These are phyloP conservation scores for Solanum rostratum DNA, from an alignment of 257 asterid genomes.

Conservation along the genomic window DNA sequence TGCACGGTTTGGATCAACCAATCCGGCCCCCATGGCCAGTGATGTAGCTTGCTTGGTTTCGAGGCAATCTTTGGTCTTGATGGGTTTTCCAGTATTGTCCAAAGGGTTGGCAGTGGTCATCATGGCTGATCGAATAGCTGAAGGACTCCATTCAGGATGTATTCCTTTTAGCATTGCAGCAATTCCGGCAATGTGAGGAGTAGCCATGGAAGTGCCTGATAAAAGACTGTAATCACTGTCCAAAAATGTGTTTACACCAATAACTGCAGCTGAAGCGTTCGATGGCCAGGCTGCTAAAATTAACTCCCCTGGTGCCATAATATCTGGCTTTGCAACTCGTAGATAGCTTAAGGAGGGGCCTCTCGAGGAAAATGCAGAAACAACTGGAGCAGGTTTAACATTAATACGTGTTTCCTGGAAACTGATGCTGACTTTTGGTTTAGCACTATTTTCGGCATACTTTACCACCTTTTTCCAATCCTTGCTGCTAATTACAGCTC, in stretches of 20 bases:
- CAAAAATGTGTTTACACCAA: neutral
- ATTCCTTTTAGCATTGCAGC: neutral
- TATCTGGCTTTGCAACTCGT: neutral
- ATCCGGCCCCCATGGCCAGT: slow-evolving; percentile 4
- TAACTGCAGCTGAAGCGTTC: neutral
- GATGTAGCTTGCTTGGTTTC: neutral
- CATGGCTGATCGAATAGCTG: neutral
- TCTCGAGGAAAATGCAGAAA: neutral
- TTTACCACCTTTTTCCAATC: neutral
- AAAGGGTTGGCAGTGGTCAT: neutral
- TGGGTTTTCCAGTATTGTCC: neutral
- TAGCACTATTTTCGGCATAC: neutral
- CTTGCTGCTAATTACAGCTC: neutral
- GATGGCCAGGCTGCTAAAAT: neutral
- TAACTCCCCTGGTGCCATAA: too few species aligned
- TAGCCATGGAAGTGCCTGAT: neutral
- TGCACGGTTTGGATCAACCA: slow-evolving; percentile 2
- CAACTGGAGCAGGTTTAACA: neutral
- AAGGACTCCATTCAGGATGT: neutral
- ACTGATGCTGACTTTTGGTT: neutral
- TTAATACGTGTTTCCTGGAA: neutral
- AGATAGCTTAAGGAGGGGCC: neutral
- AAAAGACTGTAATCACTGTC: neutral
- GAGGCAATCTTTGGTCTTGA: neutral
- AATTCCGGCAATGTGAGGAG: neutral